Percentiles rank a stretch among this genome's conserved stretches.
phyloP scores from a whole-genome alignment of 2,329 filamentous ascomycete species.

The Xylariaceae sp. region DNA sequence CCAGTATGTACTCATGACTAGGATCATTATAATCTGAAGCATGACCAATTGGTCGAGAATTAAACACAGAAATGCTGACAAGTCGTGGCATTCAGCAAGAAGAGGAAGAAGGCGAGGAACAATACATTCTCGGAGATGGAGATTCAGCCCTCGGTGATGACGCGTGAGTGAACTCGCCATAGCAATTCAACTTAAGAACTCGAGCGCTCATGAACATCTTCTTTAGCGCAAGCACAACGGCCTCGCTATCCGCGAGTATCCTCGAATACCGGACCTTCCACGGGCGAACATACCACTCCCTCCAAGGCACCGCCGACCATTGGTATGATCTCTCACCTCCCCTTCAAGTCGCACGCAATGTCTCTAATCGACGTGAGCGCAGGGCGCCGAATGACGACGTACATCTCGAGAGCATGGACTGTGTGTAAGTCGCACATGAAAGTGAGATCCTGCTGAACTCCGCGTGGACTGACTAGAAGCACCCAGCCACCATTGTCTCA shows the following conservation, averaged over 20 bases:
- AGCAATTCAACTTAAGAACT: not conserved
- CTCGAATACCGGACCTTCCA: slow-evolving; percentile 30
- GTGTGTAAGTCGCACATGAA: slow-evolving; percentile 11
- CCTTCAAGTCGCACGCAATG: not conserved
- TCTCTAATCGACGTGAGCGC: slow-evolving; percentile 1
- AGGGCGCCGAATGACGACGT: slow-evolving; percentile 22
- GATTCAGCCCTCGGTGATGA: slow-evolving; percentile 29
- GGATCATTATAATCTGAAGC: not conserved
- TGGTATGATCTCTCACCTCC: slow-evolving; percentile 23
- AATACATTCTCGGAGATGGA: slow-evolving; percentile 15
- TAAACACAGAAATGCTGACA: slow-evolving; percentile 8
- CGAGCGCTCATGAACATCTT: not conserved
- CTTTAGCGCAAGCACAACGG: slow-evolving; percentile 24
- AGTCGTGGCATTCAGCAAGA: slow-evolving; percentile 7
- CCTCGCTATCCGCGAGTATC: slow-evolving; percentile 30
- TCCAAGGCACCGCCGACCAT: slow-evolving; percentile 28
- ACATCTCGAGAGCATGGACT: slow-evolving; percentile 21
- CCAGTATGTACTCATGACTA: slow-evolving; percentile 11
- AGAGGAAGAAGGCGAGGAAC: slow-evolving; percentile 20
- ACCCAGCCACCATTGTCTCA: slow-evolving; percentile 29
- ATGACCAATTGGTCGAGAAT: not conserved
- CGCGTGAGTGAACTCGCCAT: slow-evolving; percentile 20
- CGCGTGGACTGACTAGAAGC: not conserved
- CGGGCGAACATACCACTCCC: slow-evolving; percentile 29
- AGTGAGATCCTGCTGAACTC: not conserved